Evolutionary conservation across 2,329 filamentous ascomycete genomes (phyloP).

Genomic region (Botrytis elliptica): DNA sequence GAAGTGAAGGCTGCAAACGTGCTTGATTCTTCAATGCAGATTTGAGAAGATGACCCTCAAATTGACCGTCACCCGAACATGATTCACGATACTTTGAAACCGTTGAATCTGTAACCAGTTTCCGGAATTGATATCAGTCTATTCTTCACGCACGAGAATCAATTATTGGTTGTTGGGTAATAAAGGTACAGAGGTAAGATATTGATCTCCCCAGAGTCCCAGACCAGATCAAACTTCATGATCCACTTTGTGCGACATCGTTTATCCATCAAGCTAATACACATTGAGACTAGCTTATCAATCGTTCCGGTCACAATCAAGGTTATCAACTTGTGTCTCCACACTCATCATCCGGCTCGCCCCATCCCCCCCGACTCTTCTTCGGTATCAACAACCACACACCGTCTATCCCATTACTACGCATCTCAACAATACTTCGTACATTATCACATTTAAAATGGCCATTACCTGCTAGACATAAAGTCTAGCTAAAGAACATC

Average conservation of each 20-base stretch:
- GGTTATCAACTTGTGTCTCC: conserved; percentile 13
- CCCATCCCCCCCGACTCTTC: neutral
- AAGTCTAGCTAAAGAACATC: conserved; percentile 45
- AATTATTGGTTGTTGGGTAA: neutral
- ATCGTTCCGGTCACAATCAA: conserved; percentile 14
- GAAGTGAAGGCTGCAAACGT: conserved; percentile 8
- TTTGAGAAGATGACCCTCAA: neutral
- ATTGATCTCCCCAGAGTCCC: conserved; percentile 6
- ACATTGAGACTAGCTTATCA: neutral
- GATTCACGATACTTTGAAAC: neutral
- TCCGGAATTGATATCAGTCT: neutral
- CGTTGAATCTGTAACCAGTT: neutral
- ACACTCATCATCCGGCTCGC: conserved; percentile 1
- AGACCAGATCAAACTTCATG: neutral
- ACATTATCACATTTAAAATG: conserved; percentile 31
- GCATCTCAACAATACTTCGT: conserved; percentile 21
- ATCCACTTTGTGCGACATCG: neutral
- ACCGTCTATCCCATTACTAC: neutral
- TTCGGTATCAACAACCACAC: neutral
- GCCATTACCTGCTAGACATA: conserved; percentile 45
- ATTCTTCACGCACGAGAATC: conserved; percentile 4
- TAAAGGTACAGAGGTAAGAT: neutral
- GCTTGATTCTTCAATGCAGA: conserved; percentile 11
- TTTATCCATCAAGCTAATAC: neutral
- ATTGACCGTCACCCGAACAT: neutral